Conservation (phyloP, 148 eudicot species). For the Vaccinium vitisidaea region DNA sequence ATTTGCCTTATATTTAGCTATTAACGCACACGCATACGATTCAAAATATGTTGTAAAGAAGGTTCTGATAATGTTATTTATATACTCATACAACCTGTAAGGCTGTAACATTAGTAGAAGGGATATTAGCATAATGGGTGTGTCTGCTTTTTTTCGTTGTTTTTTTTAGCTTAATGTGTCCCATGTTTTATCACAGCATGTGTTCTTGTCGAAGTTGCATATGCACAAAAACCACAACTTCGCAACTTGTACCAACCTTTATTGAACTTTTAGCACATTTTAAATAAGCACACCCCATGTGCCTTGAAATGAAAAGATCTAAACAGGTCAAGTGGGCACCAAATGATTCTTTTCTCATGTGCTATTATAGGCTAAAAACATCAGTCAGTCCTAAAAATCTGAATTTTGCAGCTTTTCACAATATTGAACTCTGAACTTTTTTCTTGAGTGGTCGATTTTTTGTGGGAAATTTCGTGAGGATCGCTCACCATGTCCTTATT, state of each 20-base stretch:
- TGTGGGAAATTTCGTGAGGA: background rate
- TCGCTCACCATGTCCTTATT: background rate
- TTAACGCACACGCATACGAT: background rate
- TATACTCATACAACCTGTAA: background rate
- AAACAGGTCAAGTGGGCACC: background rate
- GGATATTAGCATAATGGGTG: constrained; percentile 18
- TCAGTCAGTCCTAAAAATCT: background rate
- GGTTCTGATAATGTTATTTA: background rate
- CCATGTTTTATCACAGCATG: constrained; percentile 27
- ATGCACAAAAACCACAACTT: background rate
- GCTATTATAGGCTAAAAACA: background rate
- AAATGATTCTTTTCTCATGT: background rate
- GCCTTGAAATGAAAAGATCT: background rate
- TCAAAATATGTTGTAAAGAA: background rate
- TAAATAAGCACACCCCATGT: constrained; percentile 4
- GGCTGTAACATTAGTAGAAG: constrained; percentile 14
- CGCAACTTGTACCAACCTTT: background rate
- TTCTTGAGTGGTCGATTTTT: background rate
- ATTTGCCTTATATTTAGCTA: background rate
- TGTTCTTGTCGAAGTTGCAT: constrained; percentile 24
- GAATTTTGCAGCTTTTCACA: background rate
- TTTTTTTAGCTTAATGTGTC: constrained; percentile 25
- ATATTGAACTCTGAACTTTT: background rate
- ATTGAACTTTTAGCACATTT: background rate
- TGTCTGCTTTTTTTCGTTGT: constrained; percentile 30